These are phyloP conservation scores for Phialophora verrucosa DNA, from an alignment of 2,329 filamentous ascomycete species.

Conservation along the genomic window DNA sequence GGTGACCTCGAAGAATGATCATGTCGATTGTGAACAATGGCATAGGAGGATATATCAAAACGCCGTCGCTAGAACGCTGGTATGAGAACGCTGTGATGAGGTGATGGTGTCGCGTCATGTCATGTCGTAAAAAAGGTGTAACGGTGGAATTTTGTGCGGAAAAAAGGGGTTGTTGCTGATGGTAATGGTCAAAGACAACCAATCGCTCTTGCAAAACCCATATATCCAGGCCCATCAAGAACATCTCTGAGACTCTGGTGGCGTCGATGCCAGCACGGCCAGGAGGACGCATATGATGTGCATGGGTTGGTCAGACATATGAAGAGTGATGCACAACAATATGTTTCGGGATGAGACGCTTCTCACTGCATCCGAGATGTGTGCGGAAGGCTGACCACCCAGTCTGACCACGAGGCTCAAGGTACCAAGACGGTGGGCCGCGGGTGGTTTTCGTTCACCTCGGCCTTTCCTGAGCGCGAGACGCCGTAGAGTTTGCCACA, in stretches of 20 bases:
- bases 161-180: background rate
- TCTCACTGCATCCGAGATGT: background rate
- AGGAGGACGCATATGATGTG: background rate
- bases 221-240: background rate
- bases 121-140: background rate
- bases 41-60: background rate
- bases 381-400: slow-evolving; percentile 15
- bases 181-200: background rate
- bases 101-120: background rate
- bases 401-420: slow-evolving; percentile 2
- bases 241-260: background rate
- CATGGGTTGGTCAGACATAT: background rate
- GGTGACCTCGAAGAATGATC: slow-evolving; percentile 4
- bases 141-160: background rate
- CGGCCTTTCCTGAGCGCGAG: slow-evolving; percentile 3
- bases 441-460: background rate
- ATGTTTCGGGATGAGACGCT: slow-evolving; percentile 2
- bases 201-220: background rate
- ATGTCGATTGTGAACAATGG: slow-evolving; percentile 1
- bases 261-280: background rate
- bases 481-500: slow-evolving; percentile 12
- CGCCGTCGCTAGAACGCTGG: slow-evolving; percentile 22
- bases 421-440: background rate
- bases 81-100: background rate
- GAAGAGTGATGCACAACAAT: slow-evolving; percentile 1